Conservation (phyloP, 2,329 filamentous ascomycete species). For the Aspergillus hortae region DNA sequence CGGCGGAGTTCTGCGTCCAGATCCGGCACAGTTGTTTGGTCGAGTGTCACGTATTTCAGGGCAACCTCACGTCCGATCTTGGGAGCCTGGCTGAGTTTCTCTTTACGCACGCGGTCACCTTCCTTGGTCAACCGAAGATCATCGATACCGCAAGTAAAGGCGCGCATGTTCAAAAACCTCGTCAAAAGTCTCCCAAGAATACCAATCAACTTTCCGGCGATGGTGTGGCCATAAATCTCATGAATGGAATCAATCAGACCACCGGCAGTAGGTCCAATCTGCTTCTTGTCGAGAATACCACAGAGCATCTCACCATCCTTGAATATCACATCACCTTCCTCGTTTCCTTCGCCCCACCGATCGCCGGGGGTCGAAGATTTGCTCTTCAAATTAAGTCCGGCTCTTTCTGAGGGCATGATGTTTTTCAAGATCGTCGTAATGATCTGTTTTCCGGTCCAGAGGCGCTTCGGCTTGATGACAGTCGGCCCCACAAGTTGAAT, state of each 20-base stretch:
- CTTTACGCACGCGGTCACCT: constrained; percentile 68
- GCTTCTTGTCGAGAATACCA: constrained; percentile 92
- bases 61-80: constrained; percentile 74
- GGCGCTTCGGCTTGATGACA: constrained; percentile 71
- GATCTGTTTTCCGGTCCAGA: constrained; percentile 97
- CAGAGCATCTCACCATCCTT: constrained; percentile 82
- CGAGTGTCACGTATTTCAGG: constrained; percentile 81
- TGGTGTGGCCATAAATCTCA: constrained; percentile 83
- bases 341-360: constrained; percentile 67
- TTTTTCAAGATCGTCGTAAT: constrained; percentile 92
- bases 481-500: constrained; percentile 79
- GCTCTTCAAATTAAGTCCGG: constrained; percentile 73
- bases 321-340: constrained; percentile 79
- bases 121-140: constrained; percentile 80
- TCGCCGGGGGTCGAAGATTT: constrained; percentile 74
- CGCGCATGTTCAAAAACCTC: constrained; percentile 84
- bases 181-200: constrained; percentile 86
- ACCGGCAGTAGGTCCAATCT: constrained; percentile 82
- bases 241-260: constrained; percentile 90
- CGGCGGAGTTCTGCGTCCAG: constrained; percentile 68
- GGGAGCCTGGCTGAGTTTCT: constrained; percentile 65
- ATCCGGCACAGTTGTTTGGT: constrained; percentile 58
- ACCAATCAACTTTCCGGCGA: constrained; percentile 83
- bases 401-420: constrained; percentile 72
- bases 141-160: constrained; percentile 96